Evolutionary conservation across 2,329 filamentous ascomycete genomes (phyloP).

Genomic region (Uncinocarpus reesii): DNA sequence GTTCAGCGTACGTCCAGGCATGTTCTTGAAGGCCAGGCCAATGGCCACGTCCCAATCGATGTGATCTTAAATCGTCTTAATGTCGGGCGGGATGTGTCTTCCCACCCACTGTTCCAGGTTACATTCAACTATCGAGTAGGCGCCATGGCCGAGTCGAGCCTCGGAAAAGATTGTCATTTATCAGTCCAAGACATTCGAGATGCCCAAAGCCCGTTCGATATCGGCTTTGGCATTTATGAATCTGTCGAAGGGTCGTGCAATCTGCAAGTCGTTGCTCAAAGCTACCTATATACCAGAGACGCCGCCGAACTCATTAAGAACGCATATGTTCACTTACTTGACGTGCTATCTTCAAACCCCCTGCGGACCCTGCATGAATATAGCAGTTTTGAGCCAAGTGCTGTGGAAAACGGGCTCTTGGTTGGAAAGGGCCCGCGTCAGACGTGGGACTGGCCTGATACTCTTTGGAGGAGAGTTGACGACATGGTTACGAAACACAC

Average conservation of each 20-base stretch:
- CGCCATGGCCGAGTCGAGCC: slow-evolving; percentile 17
- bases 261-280: too few relatives aligned
- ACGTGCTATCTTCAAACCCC: neutral
- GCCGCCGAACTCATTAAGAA: neutral
- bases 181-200: neutral
- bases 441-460: slow-evolving; percentile 17
- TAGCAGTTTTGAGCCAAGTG: neutral
- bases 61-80: slow-evolving; percentile 38
- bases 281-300: neutral
- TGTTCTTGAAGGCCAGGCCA: slow-evolving; percentile 30
- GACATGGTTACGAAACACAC: slow-evolving; percentile 9
- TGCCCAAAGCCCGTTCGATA: slow-evolving; percentile 25
- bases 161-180: neutral
- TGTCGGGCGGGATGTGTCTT: slow-evolving; percentile 30
- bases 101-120: slow-evolving; percentile 43
- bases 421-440: neutral
- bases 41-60: slow-evolving; percentile 43
- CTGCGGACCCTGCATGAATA: neutral
- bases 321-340: neutral
- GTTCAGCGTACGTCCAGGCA: slow-evolving; percentile 22
- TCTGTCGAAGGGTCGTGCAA: too few relatives aligned
- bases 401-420: neutral
- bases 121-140: slow-evolving; percentile 40
- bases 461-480: slow-evolving; percentile 30
- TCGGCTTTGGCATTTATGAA: neutral